These are phyloP conservation scores for Erysimum pusillum DNA, from an alignment of 441 rosid genomes.

Conservation along the genomic window DNA sequence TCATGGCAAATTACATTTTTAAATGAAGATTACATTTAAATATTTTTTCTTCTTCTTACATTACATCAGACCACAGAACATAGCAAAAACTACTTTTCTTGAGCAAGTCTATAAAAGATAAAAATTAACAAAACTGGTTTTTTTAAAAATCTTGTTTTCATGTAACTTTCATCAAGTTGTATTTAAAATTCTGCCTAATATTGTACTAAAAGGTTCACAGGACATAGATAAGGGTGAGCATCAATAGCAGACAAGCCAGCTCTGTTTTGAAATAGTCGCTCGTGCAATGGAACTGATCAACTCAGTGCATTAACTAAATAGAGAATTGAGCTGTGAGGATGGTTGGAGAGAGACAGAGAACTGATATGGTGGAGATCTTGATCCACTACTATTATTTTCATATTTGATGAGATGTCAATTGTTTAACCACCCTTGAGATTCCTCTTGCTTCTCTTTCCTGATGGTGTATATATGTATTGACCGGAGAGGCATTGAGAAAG, in stretches of 20 bases:
- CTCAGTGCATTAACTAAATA: constrained; percentile 17
- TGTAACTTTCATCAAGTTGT: neutral
- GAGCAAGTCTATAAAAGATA: neutral
- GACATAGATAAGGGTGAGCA: neutral
- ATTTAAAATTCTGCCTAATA: neutral
- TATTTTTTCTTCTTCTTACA: neutral
- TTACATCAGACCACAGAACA: neutral
- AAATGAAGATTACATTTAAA: neutral
- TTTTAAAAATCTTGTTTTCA: neutral
- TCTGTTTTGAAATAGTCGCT: neutral
- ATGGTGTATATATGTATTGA: constrained; percentile 29
- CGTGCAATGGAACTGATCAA: constrained; percentile 18
- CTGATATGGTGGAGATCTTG: constrained; percentile 34
- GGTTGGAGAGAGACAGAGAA: constrained; percentile 32
- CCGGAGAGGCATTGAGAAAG: constrained; percentile 2
- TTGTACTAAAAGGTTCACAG: neutral
- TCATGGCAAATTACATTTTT: neutral
- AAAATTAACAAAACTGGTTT: neutral
- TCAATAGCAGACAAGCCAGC: constrained; percentile 8
- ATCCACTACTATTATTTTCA: constrained; percentile 15
- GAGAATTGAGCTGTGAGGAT: constrained; percentile 29
- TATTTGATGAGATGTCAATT: constrained; percentile 17
- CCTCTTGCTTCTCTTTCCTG: constrained; percentile 12
- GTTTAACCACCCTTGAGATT: constrained; percentile 16
- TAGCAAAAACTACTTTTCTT: neutral